phyloP scores from a whole-genome alignment of 176 grass and related monocot species.

The Triticum urartu region DNA sequence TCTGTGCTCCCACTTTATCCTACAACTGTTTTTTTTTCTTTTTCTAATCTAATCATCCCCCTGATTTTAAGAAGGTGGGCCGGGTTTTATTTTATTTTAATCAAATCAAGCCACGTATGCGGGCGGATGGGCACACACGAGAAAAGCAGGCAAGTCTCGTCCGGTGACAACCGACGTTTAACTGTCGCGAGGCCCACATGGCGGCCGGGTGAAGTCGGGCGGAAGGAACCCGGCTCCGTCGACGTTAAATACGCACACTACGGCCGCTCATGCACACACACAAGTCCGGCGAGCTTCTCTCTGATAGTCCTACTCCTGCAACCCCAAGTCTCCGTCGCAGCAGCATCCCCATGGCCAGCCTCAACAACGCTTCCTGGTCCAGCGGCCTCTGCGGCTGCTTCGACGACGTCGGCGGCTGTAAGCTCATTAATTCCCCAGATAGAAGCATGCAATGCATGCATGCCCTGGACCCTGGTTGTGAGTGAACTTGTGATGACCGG shows the following conservation, averaged over 20 bases:
- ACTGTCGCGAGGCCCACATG: not conserved
- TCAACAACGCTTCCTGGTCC: conserved; percentile 44
- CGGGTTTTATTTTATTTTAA: too few relatives aligned
- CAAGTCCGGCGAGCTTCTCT: not conserved
- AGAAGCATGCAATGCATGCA: too few relatives aligned
- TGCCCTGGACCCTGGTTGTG: too few relatives aligned
- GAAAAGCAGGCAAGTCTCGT: too few relatives aligned
- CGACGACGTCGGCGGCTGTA: conserved; percentile 59
- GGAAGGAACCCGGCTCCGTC: not conserved
- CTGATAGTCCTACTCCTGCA: not conserved
- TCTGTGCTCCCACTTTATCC: too few relatives aligned
- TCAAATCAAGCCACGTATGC: too few relatives aligned
- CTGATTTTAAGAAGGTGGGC: too few relatives aligned
- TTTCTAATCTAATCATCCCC: too few relatives aligned
- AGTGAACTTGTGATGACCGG: not conserved
- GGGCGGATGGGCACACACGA: too few relatives aligned
- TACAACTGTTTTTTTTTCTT: too few relatives aligned
- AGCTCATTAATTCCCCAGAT: not conserved
- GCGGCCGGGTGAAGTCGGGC: not conserved
- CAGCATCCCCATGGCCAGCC: conserved; percentile 12
- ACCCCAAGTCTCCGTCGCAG: not conserved
- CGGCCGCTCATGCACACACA: not conserved
- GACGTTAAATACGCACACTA: not conserved
- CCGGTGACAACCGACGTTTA: too few relatives aligned
- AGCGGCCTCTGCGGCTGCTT: conserved; percentile 61